Base-by-base conservation (phyloP, 768 basidiomycete species). In the Termitomyces titanicus region DNA sequence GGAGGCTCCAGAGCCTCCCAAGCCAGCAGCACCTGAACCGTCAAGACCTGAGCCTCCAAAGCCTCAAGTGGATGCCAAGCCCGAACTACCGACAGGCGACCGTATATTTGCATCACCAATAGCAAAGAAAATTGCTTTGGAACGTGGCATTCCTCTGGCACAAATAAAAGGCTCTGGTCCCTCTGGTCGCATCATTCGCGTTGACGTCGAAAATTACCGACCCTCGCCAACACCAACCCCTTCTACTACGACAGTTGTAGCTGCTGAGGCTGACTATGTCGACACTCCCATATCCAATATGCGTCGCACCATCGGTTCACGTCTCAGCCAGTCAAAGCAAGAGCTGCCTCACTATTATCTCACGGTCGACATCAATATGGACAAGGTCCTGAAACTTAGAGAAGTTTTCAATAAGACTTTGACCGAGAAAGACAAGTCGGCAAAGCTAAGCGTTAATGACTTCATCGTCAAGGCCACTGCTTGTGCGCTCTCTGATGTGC, bases 311-410 rank as follows among this genome's bases (percentile, higher is more conserved):
- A 99, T 99, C 68, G 97, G 92, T 53, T 63, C 84, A 38, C 90
- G 97, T 62, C 84, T 99, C 61, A 84, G 86, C 0, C 91, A 98
- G 75, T 92, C 92, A 56, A 98, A 97, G 74, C 88, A 92, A 72
- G 88, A 93, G 63, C 66, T 94, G n/a, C 97, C 97, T 5, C 96
- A 98, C 70, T 99, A 96, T 76, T 98, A 98, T 72, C 73, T 98
- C 63, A 98, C 97, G 3, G 83, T 92, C 40, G 92, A 98, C 65
- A 81, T 98, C 70, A 88, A 89, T 77, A 97, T 99, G 94, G 95
- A 93, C 79, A 91, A 92, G 79, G 86, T 94, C 18, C 70, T 90
- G 68, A 98, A 97, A 74, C 81, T 99, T 59, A 82, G 97, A 47
- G 86, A 96, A 72, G 88, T 98, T 59, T 98, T 99, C 79, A 99